Evolutionary conservation across 768 basidiomycete species (phyloP).

Genomic region (Rhodotorula sphaerocarpa): DNA sequence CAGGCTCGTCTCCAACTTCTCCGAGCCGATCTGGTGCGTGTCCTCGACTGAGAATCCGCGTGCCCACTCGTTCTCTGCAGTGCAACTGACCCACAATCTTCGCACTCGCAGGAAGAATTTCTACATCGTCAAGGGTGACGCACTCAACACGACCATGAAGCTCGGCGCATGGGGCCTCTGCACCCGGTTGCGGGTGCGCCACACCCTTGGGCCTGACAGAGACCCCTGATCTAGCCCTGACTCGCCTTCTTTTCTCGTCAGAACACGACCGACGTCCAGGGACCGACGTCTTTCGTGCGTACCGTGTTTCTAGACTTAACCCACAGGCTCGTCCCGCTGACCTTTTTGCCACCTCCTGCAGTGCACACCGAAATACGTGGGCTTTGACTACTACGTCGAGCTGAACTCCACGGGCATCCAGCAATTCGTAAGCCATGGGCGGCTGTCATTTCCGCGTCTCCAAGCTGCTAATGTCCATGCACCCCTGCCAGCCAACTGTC

Average conservation of each 20-base stretch:
- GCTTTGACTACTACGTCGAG: constrained; percentile 26
- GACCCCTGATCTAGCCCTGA: too few relatives aligned
- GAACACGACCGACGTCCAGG: constrained; percentile 25
- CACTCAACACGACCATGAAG: constrained; percentile 29
- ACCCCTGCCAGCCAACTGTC: neutral
- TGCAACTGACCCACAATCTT: too few relatives aligned
- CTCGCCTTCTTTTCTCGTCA: neutral
- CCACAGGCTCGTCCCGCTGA: neutral
- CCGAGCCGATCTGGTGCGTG: constrained; percentile 32
- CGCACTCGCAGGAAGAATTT: constrained; percentile 38
- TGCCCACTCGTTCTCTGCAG: neutral
- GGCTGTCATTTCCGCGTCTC: neutral
- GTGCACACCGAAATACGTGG: constrained; percentile 14
- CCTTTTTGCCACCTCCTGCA: neutral
- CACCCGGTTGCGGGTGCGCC: constrained; percentile 11
- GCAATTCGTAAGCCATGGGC: constrained; percentile 24
- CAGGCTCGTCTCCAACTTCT: constrained; percentile 30
- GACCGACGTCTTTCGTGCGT: constrained; percentile 20
- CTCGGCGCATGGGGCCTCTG: constrained; percentile 34
- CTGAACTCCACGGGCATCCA: constrained; percentile 24
- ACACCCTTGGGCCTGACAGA: neutral
- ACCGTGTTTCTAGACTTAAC: too few relatives aligned
- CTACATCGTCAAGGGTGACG: constrained; percentile 27
- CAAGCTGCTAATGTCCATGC: neutral
- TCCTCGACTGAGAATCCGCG: neutral